phyloP scores from a whole-genome alignment of 2,329 filamentous ascomycete species.

The Colletotrichum tofieldiae region DNA sequence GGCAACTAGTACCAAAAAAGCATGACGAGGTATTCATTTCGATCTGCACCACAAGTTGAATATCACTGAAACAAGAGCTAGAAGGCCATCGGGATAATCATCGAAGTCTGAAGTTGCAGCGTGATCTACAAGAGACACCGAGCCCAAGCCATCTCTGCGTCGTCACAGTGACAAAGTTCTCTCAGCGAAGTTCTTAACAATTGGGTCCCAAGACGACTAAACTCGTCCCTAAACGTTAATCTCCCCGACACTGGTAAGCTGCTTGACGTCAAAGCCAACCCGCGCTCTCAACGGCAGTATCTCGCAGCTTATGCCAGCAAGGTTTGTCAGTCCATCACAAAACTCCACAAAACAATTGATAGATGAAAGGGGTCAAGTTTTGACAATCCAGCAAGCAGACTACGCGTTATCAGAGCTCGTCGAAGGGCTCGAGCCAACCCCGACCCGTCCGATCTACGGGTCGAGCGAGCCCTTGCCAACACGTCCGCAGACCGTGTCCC shows the following conservation, averaged over 20 bases:
- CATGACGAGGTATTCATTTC: neutral
- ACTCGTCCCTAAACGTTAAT: neutral
- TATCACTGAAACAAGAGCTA: neutral
- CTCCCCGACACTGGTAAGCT: too few relatives aligned
- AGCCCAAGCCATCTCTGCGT: too few relatives aligned
- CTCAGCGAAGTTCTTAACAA: neutral
- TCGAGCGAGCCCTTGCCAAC: neutral
- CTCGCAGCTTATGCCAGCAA: neutral
- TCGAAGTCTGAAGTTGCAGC: too few relatives aligned
- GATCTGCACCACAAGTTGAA: neutral
- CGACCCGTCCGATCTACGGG: constrained; percentile 2
- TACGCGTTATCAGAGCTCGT: neutral
- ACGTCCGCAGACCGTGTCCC: neutral
- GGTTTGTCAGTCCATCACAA: neutral
- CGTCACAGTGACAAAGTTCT: neutral
- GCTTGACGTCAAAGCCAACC: neutral
- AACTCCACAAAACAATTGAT: neutral
- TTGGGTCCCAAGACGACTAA: neutral
- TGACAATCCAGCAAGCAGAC: neutral
- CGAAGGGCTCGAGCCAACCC: constrained; percentile 10
- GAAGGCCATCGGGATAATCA: too few relatives aligned
- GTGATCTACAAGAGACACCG: neutral
- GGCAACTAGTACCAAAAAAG: neutral
- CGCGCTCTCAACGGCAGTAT: neutral
- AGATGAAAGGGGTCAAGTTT: constrained; percentile 6